Percentiles rank a stretch among this genome's conserved stretches.
These are phyloP conservation scores for Acacia confusa DNA, from an alignment of 306 rosid species.

Conservation along the genomic window DNA sequence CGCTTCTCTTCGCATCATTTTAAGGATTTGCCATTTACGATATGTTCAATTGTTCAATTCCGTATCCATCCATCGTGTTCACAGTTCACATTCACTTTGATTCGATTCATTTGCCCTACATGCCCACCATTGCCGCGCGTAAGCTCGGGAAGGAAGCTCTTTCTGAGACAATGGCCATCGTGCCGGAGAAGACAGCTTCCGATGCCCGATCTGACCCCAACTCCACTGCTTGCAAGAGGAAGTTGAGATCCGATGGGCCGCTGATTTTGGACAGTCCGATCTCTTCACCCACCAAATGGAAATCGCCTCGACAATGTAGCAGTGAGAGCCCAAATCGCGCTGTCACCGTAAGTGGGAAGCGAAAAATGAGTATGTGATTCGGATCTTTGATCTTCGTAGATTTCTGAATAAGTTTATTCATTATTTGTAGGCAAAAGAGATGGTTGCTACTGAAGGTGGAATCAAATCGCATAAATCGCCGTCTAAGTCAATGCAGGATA, in stretches of 20 bases:
- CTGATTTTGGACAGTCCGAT: background rate
- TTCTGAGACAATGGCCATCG: background rate
- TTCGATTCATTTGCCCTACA: slow-evolving; percentile 6
- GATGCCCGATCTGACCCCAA: background rate
- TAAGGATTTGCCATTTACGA: background rate
- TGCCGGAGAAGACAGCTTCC: background rate
- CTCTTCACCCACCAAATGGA: slow-evolving; percentile 40
- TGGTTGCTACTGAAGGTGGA: slow-evolving; percentile 19
- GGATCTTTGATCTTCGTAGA: background rate
- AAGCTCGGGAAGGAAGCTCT: background rate
- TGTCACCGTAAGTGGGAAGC: slow-evolving; percentile 29
- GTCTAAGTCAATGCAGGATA: slow-evolving; percentile 15
- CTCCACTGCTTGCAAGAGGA: background rate
- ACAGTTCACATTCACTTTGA: background rate
- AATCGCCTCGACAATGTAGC: slow-evolving; percentile 49
- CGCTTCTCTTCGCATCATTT: background rate
- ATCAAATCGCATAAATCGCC: slow-evolving; percentile 20
- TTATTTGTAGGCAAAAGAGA: slow-evolving; percentile 43
- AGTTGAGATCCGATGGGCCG: slow-evolving; percentile 3
- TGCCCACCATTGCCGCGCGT: background rate
- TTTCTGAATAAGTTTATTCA: background rate
- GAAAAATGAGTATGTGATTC: background rate
- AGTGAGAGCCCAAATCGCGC: slow-evolving; percentile 30
- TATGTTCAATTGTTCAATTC: background rate
- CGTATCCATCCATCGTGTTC: background rate